Evolutionary conservation across 805 yeast species (phyloP).

Genomic region (Torulaspora delbrueckii): DNA sequence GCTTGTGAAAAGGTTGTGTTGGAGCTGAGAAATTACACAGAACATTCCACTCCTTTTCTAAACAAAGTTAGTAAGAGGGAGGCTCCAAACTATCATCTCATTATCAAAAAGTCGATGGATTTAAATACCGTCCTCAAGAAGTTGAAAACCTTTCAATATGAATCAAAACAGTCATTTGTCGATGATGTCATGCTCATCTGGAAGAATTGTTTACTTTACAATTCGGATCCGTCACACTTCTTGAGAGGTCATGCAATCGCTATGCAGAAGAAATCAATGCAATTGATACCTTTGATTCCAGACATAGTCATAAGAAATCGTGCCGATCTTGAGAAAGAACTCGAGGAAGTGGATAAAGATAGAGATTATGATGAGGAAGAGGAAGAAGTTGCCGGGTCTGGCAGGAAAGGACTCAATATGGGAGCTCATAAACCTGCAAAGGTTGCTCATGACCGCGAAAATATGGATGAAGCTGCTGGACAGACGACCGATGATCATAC

Average conservation of each 20-base stretch:
- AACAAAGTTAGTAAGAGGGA: slow-evolving; percentile 96
- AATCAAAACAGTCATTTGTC: slow-evolving; percentile 83
- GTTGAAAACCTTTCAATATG: slow-evolving; percentile 74
- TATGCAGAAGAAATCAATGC: slow-evolving; percentile 84
- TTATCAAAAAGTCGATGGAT: slow-evolving; percentile 95
- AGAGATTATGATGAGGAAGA: slow-evolving; percentile 37
- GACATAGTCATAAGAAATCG: slow-evolving; percentile 74
- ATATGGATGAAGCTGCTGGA: neutral
- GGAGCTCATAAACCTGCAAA: slow-evolving; percentile 33
- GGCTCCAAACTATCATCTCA: slow-evolving; percentile 91
- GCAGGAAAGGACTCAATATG: slow-evolving; percentile 35
- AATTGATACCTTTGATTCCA: slow-evolving; percentile 79
- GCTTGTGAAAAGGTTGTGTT: slow-evolving; percentile 93
- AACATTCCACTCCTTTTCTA: slow-evolving; percentile 92
- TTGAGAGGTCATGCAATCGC: slow-evolving; percentile 88
- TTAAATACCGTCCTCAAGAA: slow-evolving; percentile 90
- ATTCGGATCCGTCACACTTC: slow-evolving; percentile 91
- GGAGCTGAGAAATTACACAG: slow-evolving; percentile 87
- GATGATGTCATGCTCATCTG: slow-evolving; percentile 93
- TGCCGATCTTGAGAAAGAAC: slow-evolving; percentile 65
- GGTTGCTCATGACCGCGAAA: slow-evolving; percentile 3
- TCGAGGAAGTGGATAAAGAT: slow-evolving; percentile 40
- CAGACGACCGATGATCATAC: neutral
- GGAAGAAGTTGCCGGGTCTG: slow-evolving; percentile 35
- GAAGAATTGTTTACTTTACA: slow-evolving; percentile 89